A percentile compares a stretch with the other conserved stretches of the same genome.
These are phyloP conservation scores for Plasmodium ovale DNA, from an alignment of 169 alveolate species.

Conservation along the genomic window DNA sequence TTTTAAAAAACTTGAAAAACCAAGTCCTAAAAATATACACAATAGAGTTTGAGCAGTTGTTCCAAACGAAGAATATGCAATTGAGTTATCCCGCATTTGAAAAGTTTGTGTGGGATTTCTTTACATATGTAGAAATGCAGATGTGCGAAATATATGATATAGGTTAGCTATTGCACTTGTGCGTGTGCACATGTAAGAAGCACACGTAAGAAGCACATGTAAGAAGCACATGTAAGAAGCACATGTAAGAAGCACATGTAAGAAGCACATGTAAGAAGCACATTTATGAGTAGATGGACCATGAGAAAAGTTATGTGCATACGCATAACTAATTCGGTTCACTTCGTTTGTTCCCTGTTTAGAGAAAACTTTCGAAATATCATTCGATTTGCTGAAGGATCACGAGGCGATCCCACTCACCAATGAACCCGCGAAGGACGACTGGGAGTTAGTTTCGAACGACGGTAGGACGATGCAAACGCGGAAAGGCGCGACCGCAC, in stretches of 20 bases:
- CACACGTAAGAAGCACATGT: too few species aligned
- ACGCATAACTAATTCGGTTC: too few species aligned
- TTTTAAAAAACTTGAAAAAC: constrained; percentile 40
- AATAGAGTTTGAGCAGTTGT: constrained; percentile 59
- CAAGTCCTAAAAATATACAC: constrained; percentile 51
- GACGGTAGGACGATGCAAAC: constrained; percentile 16
- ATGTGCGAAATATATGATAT: constrained; percentile 19
- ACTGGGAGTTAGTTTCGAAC: constrained; percentile 57
- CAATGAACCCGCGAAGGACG: constrained; percentile 31
- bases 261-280: too few species aligned
- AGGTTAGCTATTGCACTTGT: too few species aligned
- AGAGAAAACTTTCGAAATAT: constrained; percentile 70
- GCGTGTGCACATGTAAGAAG: too few species aligned
- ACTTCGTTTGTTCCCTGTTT: neutral
- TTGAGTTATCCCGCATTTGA: constrained; percentile 53
- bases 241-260: too few species aligned
- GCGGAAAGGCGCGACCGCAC: neutral
- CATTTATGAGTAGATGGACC: too few species aligned
- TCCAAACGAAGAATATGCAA: constrained; percentile 13
- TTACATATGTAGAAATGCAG: constrained; percentile 67
- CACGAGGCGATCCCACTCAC: neutral
- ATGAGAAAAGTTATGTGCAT: too few species aligned
- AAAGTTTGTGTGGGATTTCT: constrained; percentile 63
- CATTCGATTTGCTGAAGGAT: constrained; percentile 53
- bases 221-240: too few species aligned